A percentile compares a stretch with the other conserved stretches of the same genome.
Evolutionary conservation across 2,329 filamentous ascomycete genomes (phyloP).

Genomic region (Neofusicoccum ribis): DNA sequence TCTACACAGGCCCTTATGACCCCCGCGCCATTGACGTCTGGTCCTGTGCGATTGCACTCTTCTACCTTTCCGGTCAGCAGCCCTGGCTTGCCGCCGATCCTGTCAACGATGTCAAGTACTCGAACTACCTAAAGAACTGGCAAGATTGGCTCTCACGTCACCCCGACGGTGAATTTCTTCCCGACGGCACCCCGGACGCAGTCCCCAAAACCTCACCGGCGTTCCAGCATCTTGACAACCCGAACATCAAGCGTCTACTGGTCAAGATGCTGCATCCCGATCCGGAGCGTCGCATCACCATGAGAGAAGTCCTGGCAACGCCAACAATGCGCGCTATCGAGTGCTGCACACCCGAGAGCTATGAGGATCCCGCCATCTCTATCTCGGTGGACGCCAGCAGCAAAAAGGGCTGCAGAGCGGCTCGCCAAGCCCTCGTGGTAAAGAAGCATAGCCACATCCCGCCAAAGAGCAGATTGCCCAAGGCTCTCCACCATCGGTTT

Average conservation of each 20-base stretch:
- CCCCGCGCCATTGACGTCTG: conserved; percentile 81
- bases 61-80: conserved; percentile 76
- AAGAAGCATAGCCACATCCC: conserved; percentile 50
- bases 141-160: conserved; percentile 64
- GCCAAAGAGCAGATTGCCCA: conserved; percentile 39
- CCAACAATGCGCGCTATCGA: conserved; percentile 74
- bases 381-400: conserved; percentile 59
- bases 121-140: conserved; percentile 67
- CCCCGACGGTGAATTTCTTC: conserved; percentile 51
- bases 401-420: conserved; percentile 34
- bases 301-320: conserved; percentile 67
- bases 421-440: conserved; percentile 35
- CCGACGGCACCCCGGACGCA: conserved; percentile 48
- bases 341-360: conserved; percentile 74
- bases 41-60: conserved; percentile 80
- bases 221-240: conserved; percentile 65
- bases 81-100: conserved; percentile 71
- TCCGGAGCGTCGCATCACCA: conserved; percentile 68
- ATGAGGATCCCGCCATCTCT: conserved; percentile 61
- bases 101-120: conserved; percentile 57
- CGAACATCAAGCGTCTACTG: conserved; percentile 68
- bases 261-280: conserved; percentile 82
- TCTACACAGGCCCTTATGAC: conserved; percentile 58
- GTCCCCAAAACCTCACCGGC: conserved; percentile 67
- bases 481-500: conserved; percentile 39